These are phyloP conservation scores for Coemansia sp. DNA, from an alignment of 192 early-diverging fungal species.

Conservation along the genomic window DNA sequence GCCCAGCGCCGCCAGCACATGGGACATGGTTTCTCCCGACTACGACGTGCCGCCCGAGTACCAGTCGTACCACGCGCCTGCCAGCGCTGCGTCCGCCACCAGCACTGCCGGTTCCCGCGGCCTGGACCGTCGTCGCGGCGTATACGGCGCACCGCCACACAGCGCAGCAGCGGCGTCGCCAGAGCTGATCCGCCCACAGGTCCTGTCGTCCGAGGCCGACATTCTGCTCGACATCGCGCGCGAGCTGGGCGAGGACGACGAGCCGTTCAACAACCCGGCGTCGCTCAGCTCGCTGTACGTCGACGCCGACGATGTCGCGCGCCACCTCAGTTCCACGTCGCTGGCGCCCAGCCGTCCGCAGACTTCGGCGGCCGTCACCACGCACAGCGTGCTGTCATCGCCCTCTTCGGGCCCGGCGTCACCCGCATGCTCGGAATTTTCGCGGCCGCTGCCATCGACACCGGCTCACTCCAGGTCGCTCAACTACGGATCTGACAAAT, in stretches of 20 bases:
- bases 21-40: conserved; percentile 44
- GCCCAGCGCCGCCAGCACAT: conserved; percentile 17
- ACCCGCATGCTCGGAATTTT: conserved; percentile 9
- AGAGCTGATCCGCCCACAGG: not conserved
- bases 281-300: conserved; percentile 33
- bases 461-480: conserved; percentile 24
- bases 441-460: conserved; percentile 24
- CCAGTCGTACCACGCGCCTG: conserved; percentile 8
- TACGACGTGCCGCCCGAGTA: not conserved
- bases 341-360: conserved; percentile 13
- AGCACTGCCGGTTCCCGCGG: conserved; percentile 4
- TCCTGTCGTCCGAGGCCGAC: conserved; percentile 14
- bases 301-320: conserved; percentile 38
- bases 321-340: conserved; percentile 34
- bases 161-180: conserved; percentile 7
- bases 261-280: conserved; percentile 18
- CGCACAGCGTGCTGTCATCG: conserved; percentile 21
- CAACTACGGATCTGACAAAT: conserved; percentile 16
- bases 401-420: conserved; percentile 2
- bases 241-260: conserved; percentile 49
- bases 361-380: conserved; percentile 20
- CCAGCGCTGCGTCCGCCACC: conserved; percentile 15
- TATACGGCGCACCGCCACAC: conserved; percentile 36
- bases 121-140: conserved; percentile 31
- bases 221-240: conserved; percentile 52